Evolutionary conservation across 2,329 filamentous ascomycete genomes (phyloP), one percentile per base, ranked within the genome.

Genomic region (Colletotrichum coccodes): DNA sequence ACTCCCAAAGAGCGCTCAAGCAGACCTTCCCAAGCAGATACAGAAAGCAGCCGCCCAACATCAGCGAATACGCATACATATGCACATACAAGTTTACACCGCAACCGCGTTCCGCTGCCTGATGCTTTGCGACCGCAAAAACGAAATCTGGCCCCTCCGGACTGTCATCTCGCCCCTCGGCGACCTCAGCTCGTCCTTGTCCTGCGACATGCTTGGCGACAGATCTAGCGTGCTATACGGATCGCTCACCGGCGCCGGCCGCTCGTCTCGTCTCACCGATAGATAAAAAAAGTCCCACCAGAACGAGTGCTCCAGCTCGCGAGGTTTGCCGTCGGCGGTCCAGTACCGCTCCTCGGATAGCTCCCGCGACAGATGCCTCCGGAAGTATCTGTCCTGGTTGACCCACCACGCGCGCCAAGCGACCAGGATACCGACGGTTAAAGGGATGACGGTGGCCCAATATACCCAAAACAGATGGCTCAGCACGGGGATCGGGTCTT

Each of bases 261-360:
- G 76, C 70, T 79, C 77, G 16, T 80, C 78, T 6, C 78, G 70
- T 14, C 79, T 67, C 3, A 79, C 78, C 1, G 79, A 81, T 23
- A 81, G 74, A 47, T 79, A 80, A 62, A 84, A 82, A 71, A 85
- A 83, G 68, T 85, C 82, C 71, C 82, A 77, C 56, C 78, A 64
- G 69, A 83, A 84, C 14, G 79, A 79, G 8, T 80, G 78, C 72
- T 83, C 81, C 9, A 85, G 76, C 34, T 78, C 74, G 11, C 82
- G 77, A 49, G 82, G 82, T 64, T 77, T 79, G 11, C 82, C 80
- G 59, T 84, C 81, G 9, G 79, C 76, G 1, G 83, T 85, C 82
- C 82, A 84, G 77, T 82, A 84, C 11, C 81, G 76, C 76, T 84
- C 82, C 74, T 84, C 81, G 70, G 81, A 83, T n/a, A 85, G 79